phyloP scores from a whole-genome alignment of 2,329 filamentous ascomycete genomes.

The Macroventuria anomochaeta region DNA sequence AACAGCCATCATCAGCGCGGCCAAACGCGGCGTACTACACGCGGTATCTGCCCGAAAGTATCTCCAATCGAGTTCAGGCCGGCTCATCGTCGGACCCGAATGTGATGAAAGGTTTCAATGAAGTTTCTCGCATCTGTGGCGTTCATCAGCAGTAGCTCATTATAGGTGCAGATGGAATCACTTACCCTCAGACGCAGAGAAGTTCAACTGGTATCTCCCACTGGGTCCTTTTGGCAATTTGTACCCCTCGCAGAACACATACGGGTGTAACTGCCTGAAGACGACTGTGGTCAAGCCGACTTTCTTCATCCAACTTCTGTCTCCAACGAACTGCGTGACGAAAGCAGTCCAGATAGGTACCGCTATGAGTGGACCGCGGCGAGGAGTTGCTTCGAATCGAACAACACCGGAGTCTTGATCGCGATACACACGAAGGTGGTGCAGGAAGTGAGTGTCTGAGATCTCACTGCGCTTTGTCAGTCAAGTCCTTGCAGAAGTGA shows the following conservation, averaged over 20 bases:
- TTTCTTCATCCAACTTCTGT: constrained; percentile 57
- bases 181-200: constrained; percentile 43
- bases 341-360: constrained; percentile 66
- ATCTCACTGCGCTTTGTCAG: constrained; percentile 55
- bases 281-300: constrained; percentile 53
- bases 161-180: not conserved
- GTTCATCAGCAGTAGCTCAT: not conserved
- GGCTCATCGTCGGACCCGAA: constrained; percentile 23
- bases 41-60: not conserved
- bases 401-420: constrained; percentile 60
- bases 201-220: constrained; percentile 45
- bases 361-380: constrained; percentile 58
- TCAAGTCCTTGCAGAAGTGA: not conserved
- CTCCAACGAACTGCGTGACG: constrained; percentile 52
- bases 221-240: constrained; percentile 36
- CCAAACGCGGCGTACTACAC: constrained; percentile 5
- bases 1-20: constrained; percentile 4
- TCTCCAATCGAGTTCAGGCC: not conserved
- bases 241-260: constrained; percentile 62
- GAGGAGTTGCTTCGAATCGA: constrained; percentile 63
- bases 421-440: constrained; percentile 62
- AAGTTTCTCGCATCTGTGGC: constrained; percentile 38
- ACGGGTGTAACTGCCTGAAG: constrained; percentile 59
- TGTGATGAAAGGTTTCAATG: constrained; percentile 43
- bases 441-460: constrained; percentile 58